These are phyloP conservation scores for Cercophora scortea DNA, from an alignment of 495 filamentous ascomycete genomes.

Conservation along the genomic window DNA sequence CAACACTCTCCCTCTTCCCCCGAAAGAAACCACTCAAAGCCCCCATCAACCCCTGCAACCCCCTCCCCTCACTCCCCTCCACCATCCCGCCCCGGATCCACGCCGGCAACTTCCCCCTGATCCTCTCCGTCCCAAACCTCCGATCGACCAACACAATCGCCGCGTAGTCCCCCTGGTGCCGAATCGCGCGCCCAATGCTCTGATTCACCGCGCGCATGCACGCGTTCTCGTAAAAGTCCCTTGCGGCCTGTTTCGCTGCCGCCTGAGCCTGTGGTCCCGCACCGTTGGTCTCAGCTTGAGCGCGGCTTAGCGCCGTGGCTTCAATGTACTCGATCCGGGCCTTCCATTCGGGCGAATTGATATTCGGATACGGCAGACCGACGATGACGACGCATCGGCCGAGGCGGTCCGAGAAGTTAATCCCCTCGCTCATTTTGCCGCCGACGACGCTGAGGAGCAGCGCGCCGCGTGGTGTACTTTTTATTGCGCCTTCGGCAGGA, in stretches of 20 bases:
- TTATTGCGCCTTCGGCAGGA: neutral
- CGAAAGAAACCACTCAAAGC: conserved; percentile 50
- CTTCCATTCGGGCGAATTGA: conserved; percentile 82
- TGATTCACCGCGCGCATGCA: conserved; percentile 98
- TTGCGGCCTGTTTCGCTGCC: conserved; percentile 55
- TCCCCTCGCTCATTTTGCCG: conserved; percentile 90
- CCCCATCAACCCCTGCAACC: conserved; percentile 46
- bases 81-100: conserved; percentile 72
- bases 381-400: conserved; percentile 85
- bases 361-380: conserved; percentile 89
- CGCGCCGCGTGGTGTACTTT: conserved; percentile 43
- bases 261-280: conserved; percentile 24
- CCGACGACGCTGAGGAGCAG: conserved; percentile 91
- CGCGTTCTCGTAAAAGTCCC: conserved; percentile 89
- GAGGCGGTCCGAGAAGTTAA: conserved; percentile 92
- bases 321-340: conserved; percentile 85
- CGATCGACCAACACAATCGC: conserved; percentile 79
- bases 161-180: conserved; percentile 83
- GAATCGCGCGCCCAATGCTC: conserved; percentile 85
- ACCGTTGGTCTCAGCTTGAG: too few species aligned
- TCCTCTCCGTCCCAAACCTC: conserved; percentile 60
- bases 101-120: conserved; percentile 71
- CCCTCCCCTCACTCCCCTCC: conserved; percentile 35
- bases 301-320: conserved; percentile 35
- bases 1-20: conserved; percentile 24